phyloP scores from a whole-genome alignment of 2,329 filamentous ascomycete species.

The Ophiostoma angusticollis region DNA sequence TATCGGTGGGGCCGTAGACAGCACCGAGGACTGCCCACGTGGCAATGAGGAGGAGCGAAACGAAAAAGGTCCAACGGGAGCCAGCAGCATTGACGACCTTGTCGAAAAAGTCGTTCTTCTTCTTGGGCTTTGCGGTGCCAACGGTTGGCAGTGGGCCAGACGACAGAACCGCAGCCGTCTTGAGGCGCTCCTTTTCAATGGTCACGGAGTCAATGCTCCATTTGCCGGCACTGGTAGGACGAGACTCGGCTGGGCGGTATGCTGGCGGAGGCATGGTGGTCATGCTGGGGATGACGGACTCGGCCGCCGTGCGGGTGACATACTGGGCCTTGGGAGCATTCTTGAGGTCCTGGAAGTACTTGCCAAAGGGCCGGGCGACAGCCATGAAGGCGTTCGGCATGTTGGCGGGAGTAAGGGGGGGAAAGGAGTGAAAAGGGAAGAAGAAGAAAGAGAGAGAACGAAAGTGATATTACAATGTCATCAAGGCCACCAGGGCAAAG shows the following conservation, averaged over 20 bases:
- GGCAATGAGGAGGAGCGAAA: conserved; percentile 21
- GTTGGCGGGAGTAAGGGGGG: neutral
- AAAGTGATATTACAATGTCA: neutral
- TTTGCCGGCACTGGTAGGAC: conserved; percentile 1
- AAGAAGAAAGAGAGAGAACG: neutral
- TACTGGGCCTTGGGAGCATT: conserved; percentile 14
- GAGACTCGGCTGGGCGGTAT: conserved; percentile 4
- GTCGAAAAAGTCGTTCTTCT: conserved; percentile 10
- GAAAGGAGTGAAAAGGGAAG: neutral
- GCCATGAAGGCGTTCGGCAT: conserved; percentile 6
- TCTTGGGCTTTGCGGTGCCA: neutral
- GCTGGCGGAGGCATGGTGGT: conserved; percentile 9
- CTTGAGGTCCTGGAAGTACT: conserved; percentile 11
- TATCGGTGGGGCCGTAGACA: conserved; percentile 20
- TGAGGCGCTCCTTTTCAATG: conserved; percentile 8
- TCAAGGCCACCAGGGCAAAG: neutral
- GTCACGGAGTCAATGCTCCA: conserved; percentile 8
- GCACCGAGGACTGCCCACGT: conserved; percentile 21
- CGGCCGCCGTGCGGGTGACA: conserved; percentile 10
- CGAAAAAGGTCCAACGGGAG: conserved; percentile 15
- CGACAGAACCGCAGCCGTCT: neutral
- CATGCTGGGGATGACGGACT: conserved; percentile 11
- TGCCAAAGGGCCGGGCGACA: conserved; percentile 6
- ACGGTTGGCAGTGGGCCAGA: neutral
- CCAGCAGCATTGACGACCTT: conserved; percentile 13